These are phyloP conservation scores for Saccharomycopsis fermentans DNA, from an alignment of 805 yeast genomes.

Conservation along the genomic window DNA sequence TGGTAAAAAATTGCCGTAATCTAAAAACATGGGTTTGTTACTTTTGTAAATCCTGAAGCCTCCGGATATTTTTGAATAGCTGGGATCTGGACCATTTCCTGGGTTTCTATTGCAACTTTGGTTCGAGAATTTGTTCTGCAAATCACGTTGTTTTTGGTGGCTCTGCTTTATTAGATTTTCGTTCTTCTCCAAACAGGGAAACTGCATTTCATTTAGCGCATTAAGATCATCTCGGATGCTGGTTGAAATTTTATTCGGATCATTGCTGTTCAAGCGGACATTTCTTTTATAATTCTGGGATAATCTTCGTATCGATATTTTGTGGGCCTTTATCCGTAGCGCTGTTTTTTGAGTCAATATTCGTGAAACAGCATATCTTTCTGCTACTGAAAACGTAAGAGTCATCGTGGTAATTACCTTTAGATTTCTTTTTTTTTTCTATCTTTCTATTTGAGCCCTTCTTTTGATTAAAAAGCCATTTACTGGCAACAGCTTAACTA, in stretches of 20 bases:
- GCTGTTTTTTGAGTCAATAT: background rate
- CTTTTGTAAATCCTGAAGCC: slow-evolving; percentile 57
- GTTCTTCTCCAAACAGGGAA: slow-evolving; percentile 72
- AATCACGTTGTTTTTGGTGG: background rate
- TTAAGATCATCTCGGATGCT: background rate
- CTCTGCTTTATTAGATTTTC: background rate
- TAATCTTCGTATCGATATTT: background rate
- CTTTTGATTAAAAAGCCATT: too few relatives aligned
- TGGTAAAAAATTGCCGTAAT: slow-evolving; percentile 72
- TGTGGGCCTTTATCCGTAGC: background rate
- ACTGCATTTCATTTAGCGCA: slow-evolving; percentile 33
- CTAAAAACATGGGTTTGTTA: slow-evolving; percentile 54
- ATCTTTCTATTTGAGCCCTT: too few relatives aligned
- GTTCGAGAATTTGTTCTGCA: too few relatives aligned
- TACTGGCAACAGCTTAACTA: too few relatives aligned
- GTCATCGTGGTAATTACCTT: background rate
- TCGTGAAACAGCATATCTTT: background rate
- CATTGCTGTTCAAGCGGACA: background rate
- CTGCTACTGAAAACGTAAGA: background rate
- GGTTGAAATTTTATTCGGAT: background rate
- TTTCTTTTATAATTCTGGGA: background rate
- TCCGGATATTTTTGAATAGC: slow-evolving; percentile 56
- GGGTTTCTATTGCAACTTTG: background rate
- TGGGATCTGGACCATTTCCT: slow-evolving; percentile 78
- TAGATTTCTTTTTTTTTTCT: background rate